Base-by-base conservation (phyloP, 768 basidiomycete genomes). In the Mycena filopes region DNA sequence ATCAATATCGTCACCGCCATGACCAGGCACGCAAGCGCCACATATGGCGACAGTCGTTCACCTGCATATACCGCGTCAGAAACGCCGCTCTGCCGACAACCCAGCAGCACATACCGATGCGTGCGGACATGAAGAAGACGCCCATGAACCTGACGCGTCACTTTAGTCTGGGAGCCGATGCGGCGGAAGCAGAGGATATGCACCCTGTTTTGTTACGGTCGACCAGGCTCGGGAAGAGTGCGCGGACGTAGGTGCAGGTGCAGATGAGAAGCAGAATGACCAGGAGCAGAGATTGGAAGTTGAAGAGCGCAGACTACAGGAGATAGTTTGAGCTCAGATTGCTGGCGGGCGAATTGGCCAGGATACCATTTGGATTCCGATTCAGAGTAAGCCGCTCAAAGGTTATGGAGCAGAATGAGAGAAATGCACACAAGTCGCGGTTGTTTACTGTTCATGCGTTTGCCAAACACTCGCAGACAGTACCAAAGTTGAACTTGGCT, bases 161-260 rank as follows among this genome's bases (percentile, higher is more conserved):
- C 54, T 23, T n/a, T 26, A 28, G 33, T 47, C 5, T 13, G 16
- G 33, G 12, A 43, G 23, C 3, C 6, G 48, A 13, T n/a, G n/a
- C n/a, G 21, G 28, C 33, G 28, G 25, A 45, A 15, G 38, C 43
- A 40, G 55, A 26, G 68, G n/a, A 31, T n/a, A 73, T 86, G 69
- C 71, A 97, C 97, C 98, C 97, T 78, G 95, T 86, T 79, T 96
- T 95, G 77, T 99, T 98, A 69, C 92, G 84, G 77, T 99, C 98
- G 15, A 99, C 85, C 6, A 99, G 82, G 26, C 94, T 86, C 13
- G 98, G 98, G 4, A 94, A 90, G 18, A 96, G 90, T 0, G 94
- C 90, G 47, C 98, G 89, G 16, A 96, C 86, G 78, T 99, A 99
- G 4, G 97, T 96, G 82, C 94, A 98, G 62, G 98, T 99, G 82